phyloP scores from a whole-genome alignment of 176 grass and related monocot species.

The Chrysopogon serrulatus region DNA sequence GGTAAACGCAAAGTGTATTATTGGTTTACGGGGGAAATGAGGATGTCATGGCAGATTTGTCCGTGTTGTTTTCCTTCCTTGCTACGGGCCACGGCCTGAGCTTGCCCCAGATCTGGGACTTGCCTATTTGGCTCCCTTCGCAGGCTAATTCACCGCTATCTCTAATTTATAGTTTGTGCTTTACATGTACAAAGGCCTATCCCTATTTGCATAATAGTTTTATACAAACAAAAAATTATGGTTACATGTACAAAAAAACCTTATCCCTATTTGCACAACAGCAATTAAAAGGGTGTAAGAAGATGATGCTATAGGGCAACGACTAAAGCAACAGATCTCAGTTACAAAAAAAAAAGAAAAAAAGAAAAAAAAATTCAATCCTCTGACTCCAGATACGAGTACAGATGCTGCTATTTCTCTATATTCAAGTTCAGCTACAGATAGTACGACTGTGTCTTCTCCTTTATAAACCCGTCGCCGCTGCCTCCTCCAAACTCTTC shows the following conservation, averaged over 20 bases:
- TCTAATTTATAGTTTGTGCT: background rate
- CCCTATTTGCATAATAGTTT: background rate
- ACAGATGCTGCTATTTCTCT: background rate
- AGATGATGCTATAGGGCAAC: background rate
- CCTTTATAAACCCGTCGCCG: slow-evolving; percentile 64
- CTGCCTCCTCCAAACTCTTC: slow-evolving; percentile 57
- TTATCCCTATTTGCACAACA: too few species aligned
- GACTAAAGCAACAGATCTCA: background rate
- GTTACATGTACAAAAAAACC: too few species aligned
- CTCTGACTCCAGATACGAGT: too few species aligned
- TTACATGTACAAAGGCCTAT: background rate
- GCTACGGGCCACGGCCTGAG: too few species aligned
- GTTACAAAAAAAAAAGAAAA: slow-evolving; percentile 6
- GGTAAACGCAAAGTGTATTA: too few species aligned
- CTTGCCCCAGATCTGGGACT: too few species aligned
- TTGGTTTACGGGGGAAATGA: too few species aligned
- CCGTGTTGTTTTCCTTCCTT: too few species aligned
- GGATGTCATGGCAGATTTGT: too few species aligned
- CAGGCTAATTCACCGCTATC: background rate
- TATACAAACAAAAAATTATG: too few species aligned
- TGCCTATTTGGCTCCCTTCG: too few species aligned
- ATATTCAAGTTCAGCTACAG: slow-evolving; percentile 44
- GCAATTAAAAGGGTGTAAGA: background rate
- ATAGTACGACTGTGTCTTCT: slow-evolving; percentile 50
- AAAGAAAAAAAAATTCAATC: too few species aligned